Evolutionary conservation across 179 eudicot species (phyloP).

Genomic region (Heliamphora pulchella): DNA sequence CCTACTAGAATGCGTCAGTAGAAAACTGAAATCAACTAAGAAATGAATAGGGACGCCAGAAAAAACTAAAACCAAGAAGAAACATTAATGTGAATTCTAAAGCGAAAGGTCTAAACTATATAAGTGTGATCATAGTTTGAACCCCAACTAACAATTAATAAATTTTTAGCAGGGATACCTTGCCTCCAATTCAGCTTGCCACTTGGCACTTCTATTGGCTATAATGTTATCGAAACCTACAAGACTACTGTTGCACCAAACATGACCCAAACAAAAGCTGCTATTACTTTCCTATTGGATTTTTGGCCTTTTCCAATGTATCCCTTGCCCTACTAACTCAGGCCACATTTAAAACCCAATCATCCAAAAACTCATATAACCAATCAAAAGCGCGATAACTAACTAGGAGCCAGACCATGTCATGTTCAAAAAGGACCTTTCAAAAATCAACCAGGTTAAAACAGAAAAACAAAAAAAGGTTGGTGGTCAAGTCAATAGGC

Average conservation of each 20-base stretch:
- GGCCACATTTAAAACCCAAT: background rate
- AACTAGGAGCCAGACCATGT: background rate
- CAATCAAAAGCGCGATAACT: background rate
- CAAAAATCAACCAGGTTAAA: background rate
- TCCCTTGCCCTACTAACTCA: background rate
- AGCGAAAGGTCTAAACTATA: background rate
- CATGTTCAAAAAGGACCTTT: background rate
- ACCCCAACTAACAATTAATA: background rate
- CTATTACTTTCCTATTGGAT: background rate
- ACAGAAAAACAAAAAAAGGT: background rate
- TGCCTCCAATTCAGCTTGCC: background rate
- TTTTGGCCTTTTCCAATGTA: background rate
- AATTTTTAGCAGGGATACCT: background rate
- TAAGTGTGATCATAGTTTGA: background rate
- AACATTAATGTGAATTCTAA: background rate
- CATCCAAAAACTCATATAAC: background rate
- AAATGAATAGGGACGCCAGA: constrained; percentile 2
- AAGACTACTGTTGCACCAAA: background rate
- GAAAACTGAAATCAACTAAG: background rate
- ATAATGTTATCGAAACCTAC: constrained; percentile 9
- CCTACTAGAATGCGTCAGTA: background rate
- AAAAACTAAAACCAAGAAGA: background rate
- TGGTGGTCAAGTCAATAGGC: background rate
- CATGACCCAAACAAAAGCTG: background rate
- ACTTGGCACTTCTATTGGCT: background rate